phyloP scores from a whole-genome alignment of 176 grass and related monocot genomes.

The Areca catechu region DNA sequence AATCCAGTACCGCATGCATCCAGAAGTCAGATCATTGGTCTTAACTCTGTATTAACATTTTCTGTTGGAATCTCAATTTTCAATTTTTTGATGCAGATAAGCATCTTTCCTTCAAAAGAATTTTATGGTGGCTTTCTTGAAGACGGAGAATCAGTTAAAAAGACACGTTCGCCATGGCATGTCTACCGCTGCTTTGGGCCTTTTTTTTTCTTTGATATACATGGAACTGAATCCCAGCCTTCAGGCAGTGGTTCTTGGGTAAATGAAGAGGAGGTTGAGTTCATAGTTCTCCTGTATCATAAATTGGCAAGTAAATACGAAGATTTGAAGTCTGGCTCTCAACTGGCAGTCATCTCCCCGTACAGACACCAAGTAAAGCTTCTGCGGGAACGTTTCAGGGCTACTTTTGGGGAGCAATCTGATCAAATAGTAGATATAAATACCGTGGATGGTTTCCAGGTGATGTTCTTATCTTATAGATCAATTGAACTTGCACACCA shows the following conservation, averaged over 20 bases:
- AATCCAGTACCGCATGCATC: slow-evolving; percentile 95
- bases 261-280: slow-evolving; percentile 78
- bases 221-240: slow-evolving; percentile 63
- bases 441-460: slow-evolving; percentile 97
- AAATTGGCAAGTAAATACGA: slow-evolving; percentile 48
- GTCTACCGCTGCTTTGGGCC: slow-evolving; percentile 64
- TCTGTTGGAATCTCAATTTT: slow-evolving; percentile 10
- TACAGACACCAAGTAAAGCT: slow-evolving; percentile 78
- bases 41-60: background rate
- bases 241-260: slow-evolving; percentile 84
- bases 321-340: slow-evolving; percentile 62
- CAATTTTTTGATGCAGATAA: slow-evolving; percentile 51
- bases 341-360: slow-evolving; percentile 79
- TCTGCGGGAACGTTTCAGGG: slow-evolving; percentile 54
- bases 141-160: slow-evolving; percentile 65
- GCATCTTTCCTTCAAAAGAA: slow-evolving; percentile 92
- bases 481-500: too few relatives aligned
- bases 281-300: slow-evolving; percentile 77
- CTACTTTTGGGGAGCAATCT: slow-evolving; percentile 73
- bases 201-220: slow-evolving; percentile 92
- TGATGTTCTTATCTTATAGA: background rate
- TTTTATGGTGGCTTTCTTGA: slow-evolving; percentile 70
- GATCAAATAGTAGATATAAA: slow-evolving; percentile 87
- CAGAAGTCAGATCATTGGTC: slow-evolving; percentile 41
- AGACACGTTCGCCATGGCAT: slow-evolving; percentile 46